Evolutionary conservation across 352 stramenopile genomes (phyloP).

Genomic region (Phytopythium cucurbitacearum): DNA sequence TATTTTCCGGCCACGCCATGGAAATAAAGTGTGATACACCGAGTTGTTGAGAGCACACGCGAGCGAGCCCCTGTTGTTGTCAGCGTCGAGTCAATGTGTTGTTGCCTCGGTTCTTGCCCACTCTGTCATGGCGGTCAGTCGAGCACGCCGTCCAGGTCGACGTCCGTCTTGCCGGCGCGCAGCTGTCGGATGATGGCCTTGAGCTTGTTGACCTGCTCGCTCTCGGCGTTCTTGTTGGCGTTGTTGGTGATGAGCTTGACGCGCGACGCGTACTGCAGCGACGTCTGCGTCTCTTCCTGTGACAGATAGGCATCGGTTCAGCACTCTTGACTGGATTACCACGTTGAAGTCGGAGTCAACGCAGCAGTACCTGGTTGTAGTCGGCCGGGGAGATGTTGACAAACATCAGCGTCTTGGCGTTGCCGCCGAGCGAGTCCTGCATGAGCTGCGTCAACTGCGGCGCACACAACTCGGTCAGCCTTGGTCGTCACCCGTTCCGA

Average conservation of each 20-base stretch:
- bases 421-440: constrained; percentile 91
- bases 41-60: constrained; percentile 81
- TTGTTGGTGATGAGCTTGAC: constrained; percentile 89
- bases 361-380: constrained; percentile 70
- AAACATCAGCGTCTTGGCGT: constrained; percentile 93
- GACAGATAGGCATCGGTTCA: constrained; percentile 1
- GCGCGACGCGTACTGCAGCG: constrained; percentile 74
- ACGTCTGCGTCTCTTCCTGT: constrained; percentile 82
- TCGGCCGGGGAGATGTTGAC: constrained; percentile 88
- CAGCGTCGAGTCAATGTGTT: constrained; percentile 3
- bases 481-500: background rate
- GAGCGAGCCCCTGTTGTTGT: constrained; percentile 10
- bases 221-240: constrained; percentile 84
- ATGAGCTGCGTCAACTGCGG: constrained; percentile 87
- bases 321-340: constrained; percentile 1
- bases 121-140: constrained; percentile 16
- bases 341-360: constrained; percentile 1
- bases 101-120: background rate
- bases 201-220: constrained; percentile 75
- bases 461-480: constrained; percentile 4
- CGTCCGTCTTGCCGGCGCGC: constrained; percentile 51
- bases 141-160: constrained; percentile 63
- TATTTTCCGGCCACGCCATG: constrained; percentile 21
- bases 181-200: constrained; percentile 85
- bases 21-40: constrained; percentile 71